Evolutionary conservation across 495 filamentous ascomycete genomes (phyloP).

Genomic region (Aspergillus sparsus): DNA sequence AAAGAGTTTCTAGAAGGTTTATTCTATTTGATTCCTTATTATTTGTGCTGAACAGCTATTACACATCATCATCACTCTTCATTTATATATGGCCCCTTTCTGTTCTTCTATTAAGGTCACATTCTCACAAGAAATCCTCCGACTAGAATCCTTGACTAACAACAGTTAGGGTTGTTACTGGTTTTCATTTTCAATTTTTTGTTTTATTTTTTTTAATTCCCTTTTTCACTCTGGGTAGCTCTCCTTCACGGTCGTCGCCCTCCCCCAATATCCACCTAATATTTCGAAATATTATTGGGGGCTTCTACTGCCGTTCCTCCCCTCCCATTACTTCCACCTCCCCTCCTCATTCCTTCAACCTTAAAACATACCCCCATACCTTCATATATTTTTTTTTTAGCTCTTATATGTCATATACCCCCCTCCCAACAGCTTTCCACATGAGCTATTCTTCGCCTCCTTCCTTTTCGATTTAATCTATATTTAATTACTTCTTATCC

Average conservation of each 20-base stretch:
- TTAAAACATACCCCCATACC: neutral
- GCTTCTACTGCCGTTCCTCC: slow-evolving; percentile 20
- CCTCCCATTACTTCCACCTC: slow-evolving; percentile 17
- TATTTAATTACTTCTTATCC: neutral
- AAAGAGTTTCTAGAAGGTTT: slow-evolving; percentile 18
- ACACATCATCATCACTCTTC: slow-evolving; percentile 19
- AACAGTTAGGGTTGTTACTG: neutral
- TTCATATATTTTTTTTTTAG: neutral
- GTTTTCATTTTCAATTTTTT: slow-evolving; percentile 6
- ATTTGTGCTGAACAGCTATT: slow-evolving; percentile 15
- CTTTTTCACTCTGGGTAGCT: slow-evolving; percentile 22
- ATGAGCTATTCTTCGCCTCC: neutral
- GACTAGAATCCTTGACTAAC: slow-evolving; percentile 16
- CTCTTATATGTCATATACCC: slow-evolving; percentile 1
- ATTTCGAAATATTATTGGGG: slow-evolving; percentile 23
- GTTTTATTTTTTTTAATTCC: slow-evolving; percentile 23
- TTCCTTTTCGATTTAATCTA: neutral
- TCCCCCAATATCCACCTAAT: slow-evolving; percentile 15
- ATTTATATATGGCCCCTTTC: slow-evolving; percentile 30
- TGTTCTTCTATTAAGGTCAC: slow-evolving; percentile 26
- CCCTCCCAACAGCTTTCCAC: neutral
- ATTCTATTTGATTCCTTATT: slow-evolving; percentile 8
- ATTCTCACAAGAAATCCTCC: slow-evolving; percentile 29
- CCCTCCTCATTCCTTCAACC: slow-evolving; percentile 23
- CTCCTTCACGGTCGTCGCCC: slow-evolving; percentile 8